A percentile compares a stretch with the other conserved stretches of the same genome.
Conservation (phyloP, 352 stramenopile species). For the Albugo laibachii region DNA sequence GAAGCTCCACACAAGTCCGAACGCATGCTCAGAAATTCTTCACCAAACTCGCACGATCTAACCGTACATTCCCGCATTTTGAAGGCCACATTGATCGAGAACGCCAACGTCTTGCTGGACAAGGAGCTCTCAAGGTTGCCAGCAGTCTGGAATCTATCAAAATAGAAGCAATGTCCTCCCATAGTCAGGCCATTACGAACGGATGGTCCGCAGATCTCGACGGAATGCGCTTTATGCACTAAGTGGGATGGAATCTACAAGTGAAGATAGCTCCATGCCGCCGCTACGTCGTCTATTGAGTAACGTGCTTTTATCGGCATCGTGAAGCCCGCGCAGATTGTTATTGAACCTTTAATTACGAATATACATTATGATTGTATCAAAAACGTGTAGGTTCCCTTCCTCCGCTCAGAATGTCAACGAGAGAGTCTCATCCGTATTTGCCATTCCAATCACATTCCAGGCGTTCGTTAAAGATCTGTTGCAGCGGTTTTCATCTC, state of each 20-base stretch:
- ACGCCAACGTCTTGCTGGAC: constrained; percentile 17
- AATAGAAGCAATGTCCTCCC: background rate
- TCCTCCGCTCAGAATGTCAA: background rate
- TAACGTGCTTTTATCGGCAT: too few species aligned
- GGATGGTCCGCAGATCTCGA: background rate
- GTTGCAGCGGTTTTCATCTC: constrained; percentile 36
- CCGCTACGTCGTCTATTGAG: too few species aligned
- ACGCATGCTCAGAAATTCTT: constrained; percentile 82
- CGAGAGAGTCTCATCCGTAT: background rate
- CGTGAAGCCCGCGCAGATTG: too few species aligned
- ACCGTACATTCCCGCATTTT: constrained; percentile 56
- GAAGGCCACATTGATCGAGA: constrained; percentile 57
- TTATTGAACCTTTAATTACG: background rate
- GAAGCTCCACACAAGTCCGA: constrained; percentile 68
- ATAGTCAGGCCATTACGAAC: background rate
- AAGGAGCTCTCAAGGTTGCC: background rate
- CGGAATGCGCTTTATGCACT: too few species aligned
- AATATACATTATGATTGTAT: background rate
- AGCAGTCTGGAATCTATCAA: background rate
- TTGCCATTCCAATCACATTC: background rate
- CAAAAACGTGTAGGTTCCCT: constrained; percentile 1
- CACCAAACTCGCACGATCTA: constrained; percentile 56
- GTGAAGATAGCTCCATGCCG: too few species aligned
- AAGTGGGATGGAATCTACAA: too few species aligned
- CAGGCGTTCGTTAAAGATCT: too few species aligned